These are phyloP conservation scores for Saturnispora besseyi DNA, from an alignment of 805 yeast species.

Conservation along the genomic window DNA sequence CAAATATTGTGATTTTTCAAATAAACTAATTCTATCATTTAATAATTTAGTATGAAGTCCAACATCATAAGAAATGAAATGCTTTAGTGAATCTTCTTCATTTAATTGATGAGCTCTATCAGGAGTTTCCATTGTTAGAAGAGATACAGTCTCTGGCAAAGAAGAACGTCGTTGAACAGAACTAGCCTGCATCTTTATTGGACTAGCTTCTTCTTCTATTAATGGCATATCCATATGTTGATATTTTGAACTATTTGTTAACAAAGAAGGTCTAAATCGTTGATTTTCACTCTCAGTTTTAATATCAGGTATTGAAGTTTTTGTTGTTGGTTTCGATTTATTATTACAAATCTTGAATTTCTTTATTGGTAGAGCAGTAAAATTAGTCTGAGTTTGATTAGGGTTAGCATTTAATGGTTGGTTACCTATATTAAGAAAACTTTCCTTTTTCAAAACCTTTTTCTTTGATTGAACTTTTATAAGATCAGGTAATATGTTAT, in stretches of 20 bases:
- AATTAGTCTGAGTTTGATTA: background rate
- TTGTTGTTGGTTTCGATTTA: conserved; percentile 7
- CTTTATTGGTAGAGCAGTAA: conserved; percentile 3
- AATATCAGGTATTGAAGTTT: conserved; percentile 8
- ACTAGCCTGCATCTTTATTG: background rate
- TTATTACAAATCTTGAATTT: conserved; percentile 7
- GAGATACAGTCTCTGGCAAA: conserved; percentile 18
- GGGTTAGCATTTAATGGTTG: conserved; percentile 5
- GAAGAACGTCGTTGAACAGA: conserved; percentile 18
- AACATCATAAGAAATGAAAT: conserved; percentile 26
- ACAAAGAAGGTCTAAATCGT: background rate
- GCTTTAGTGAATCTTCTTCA: conserved; percentile 19
- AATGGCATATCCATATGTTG: conserved; percentile 9
- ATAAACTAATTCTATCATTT: background rate
- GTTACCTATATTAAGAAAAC: conserved; percentile 18
- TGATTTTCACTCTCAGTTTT: background rate
- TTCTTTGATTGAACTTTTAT: conserved; percentile 6
- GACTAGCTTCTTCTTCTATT: conserved; percentile 8
- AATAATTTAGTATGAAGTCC: conserved; percentile 16
- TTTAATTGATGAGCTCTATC: conserved; percentile 1
- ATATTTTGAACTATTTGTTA: background rate
- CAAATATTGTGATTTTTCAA: background rate
- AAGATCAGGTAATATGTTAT: background rate
- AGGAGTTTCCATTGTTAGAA: conserved; percentile 14
- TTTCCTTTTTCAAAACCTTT: conserved; percentile 24